These are phyloP conservation scores for Suhomyces pyralidae DNA, from an alignment of 805 yeast species.

Conservation along the genomic window DNA sequence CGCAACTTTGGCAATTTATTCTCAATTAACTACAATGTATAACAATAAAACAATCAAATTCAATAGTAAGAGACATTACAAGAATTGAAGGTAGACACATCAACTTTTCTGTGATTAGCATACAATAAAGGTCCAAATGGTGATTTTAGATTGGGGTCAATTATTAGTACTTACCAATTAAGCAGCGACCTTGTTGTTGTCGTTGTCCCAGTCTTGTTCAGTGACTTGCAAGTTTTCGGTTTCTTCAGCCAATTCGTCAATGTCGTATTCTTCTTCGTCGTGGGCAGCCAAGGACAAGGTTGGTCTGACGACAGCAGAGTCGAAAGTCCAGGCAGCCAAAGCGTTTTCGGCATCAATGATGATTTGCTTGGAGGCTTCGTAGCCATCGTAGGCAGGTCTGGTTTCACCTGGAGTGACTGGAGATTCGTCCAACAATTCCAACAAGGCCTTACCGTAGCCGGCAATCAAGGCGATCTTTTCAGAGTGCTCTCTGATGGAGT, in stretches of 20 bases:
- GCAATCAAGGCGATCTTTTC: slow-evolving; percentile 97
- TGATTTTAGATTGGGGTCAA: not conserved
- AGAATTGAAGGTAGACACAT: slow-evolving; percentile 11
- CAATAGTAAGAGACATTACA: slow-evolving; percentile 11
- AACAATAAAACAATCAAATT: slow-evolving; percentile 8
- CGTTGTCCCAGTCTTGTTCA: slow-evolving; percentile 48
- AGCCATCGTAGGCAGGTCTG: slow-evolving; percentile 97
- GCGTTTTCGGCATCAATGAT: slow-evolving; percentile 96
- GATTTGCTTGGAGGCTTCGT: slow-evolving; percentile 96
- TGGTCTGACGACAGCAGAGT: slow-evolving; percentile 92
- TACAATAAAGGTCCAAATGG: not conserved
- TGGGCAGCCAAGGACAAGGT: slow-evolving; percentile 73
- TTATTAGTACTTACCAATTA: slow-evolving; percentile 9
- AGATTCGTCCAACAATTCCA: slow-evolving; percentile 92
- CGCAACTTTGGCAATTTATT: not conserved
- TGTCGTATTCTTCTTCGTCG: slow-evolving; percentile 48
- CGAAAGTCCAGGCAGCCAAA: slow-evolving; percentile 94
- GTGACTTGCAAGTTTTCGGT: slow-evolving; percentile 49
- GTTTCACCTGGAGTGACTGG: slow-evolving; percentile 99
- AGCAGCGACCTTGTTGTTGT: slow-evolving; percentile 27
- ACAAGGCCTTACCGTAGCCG: slow-evolving; percentile 96
- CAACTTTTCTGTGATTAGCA: not conserved
- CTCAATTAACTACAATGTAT: not conserved
- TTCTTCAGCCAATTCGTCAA: slow-evolving; percentile 42
- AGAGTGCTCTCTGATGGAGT: slow-evolving; percentile 89